Evolutionary conservation across 1,139 yeast genomes (phyloP), one percentile per base, ranked within the genome.

Genomic region (Candida tropicalis): DNA sequence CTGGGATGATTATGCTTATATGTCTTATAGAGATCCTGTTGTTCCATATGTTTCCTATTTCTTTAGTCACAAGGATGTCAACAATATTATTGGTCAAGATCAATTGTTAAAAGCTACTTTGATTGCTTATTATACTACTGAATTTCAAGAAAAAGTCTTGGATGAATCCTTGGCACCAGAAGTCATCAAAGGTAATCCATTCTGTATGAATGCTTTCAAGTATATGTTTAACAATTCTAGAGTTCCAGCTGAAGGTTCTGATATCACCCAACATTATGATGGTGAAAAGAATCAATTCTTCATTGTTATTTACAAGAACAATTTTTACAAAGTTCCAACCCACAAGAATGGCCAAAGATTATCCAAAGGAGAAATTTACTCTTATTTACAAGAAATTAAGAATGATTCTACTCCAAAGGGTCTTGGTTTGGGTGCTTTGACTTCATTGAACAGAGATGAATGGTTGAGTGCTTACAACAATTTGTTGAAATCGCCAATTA

Each of bases 1-100:
- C 77, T 93, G 99, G 99, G 96, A 91, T 64, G 87, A 87, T 58
- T 89, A 86, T 55, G 96, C 97, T 25, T 93, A 93, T 66, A 73
- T 93, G 73, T 82, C 87, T 33, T 90, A 89, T 68, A 80, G 95
- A 55, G 98, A 89, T 63, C 96, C 98, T 0, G 88, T 93, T 18
- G 89, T 88, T 25, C 98, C 98, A 12, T 90, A 83, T 61, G 97
- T 89, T 32, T 87, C 96, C 10, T 93, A 93, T 70, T 93, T 90
- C 58, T 91, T 82, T 67, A 79, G 85, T 43, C 97, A 91, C 73
- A 84, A 82, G 64, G 93, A 87, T 56, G 66, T 76, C 29, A 59
- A 66, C 48, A 78, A 79, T 49, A 61, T 62, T 13, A 70, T 84
- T 50, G 87, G 85, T 44, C 74, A 78, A 53, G 82, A 84, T 60